Conservation (phyloP, 2,329 filamentous ascomycete species). For the Botrytis porri region DNA sequence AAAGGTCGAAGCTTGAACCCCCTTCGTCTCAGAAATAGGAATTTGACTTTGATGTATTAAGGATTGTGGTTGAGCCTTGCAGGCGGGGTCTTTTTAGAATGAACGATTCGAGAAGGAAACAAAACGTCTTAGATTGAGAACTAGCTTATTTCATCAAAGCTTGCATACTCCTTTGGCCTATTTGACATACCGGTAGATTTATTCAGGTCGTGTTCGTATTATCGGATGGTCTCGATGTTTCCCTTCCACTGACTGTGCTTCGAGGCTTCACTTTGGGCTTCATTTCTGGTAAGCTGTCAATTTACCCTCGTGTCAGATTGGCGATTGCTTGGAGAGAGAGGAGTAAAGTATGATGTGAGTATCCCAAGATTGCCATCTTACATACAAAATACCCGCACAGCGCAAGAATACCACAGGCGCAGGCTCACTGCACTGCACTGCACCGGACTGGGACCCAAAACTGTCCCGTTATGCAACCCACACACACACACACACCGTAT, state of each 20-base stretch:
- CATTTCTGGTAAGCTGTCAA: background rate
- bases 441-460: background rate
- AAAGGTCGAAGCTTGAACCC: background rate
- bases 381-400: background rate
- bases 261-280: background rate
- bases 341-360: background rate
- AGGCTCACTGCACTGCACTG: background rate
- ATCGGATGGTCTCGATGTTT: background rate
- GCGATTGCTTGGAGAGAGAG: background rate
- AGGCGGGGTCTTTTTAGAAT: background rate
- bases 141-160: background rate
- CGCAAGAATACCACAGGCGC: background rate
- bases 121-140: background rate
- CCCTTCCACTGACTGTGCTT: background rate
- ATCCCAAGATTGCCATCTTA: background rate
- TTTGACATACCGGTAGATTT: background rate
- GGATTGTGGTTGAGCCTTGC: background rate
- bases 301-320: conserved; percentile 10
- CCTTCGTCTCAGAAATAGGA: background rate
- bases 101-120: background rate
- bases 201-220: background rate
- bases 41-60: background rate
- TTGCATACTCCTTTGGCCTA: background rate
- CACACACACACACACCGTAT: background rate
- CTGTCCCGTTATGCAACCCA: background rate